These are phyloP conservation scores for Hypericum androsaemum DNA, from an alignment of 345 rosid genomes.

Conservation along the genomic window DNA sequence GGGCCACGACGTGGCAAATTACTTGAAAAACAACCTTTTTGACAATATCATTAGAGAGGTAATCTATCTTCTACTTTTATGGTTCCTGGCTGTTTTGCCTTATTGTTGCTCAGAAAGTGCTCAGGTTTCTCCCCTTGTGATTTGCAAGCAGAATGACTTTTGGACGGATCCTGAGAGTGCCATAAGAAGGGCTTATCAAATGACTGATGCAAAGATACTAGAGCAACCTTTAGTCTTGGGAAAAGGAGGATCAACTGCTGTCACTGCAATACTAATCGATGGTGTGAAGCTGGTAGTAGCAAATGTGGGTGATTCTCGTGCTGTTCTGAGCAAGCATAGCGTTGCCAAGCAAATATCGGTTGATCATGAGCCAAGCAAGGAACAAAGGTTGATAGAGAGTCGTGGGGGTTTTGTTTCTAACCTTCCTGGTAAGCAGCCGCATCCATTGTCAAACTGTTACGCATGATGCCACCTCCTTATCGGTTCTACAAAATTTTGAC, in stretches of 20 bases:
- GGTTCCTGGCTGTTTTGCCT: slow-evolving; percentile 4
- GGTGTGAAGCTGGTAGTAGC: slow-evolving; percentile 65
- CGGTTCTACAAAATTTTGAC: background rate
- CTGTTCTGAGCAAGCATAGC: slow-evolving; percentile 59
- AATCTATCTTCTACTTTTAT: slow-evolving; percentile 9
- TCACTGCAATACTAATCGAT: slow-evolving; percentile 70
- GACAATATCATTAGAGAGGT: slow-evolving; percentile 67
- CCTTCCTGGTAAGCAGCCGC: slow-evolving; percentile 45
- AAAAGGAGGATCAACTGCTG: slow-evolving; percentile 89
- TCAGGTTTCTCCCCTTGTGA: slow-evolving; percentile 6
- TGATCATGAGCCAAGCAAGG: slow-evolving; percentile 87
- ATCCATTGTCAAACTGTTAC: no score
- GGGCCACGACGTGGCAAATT: slow-evolving; percentile 75
- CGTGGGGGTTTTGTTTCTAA: slow-evolving; percentile 88
- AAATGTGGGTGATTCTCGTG: slow-evolving; percentile 91
- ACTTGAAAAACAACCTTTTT: slow-evolving; percentile 62
- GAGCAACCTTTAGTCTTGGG: slow-evolving; percentile 47
- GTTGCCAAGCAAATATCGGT: slow-evolving; percentile 56
- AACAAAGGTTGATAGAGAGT: slow-evolving; percentile 44
- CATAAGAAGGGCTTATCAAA: slow-evolving; percentile 55
- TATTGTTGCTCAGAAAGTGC: background rate
- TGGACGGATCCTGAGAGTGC: slow-evolving; percentile 60
- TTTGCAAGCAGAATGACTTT: slow-evolving; percentile 47
- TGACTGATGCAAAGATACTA: slow-evolving; percentile 58
- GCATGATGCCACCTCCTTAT: background rate